These are phyloP conservation scores for Arthrocladium fulminans DNA, from an alignment of 2,329 filamentous ascomycete genomes.

Conservation along the genomic window DNA sequence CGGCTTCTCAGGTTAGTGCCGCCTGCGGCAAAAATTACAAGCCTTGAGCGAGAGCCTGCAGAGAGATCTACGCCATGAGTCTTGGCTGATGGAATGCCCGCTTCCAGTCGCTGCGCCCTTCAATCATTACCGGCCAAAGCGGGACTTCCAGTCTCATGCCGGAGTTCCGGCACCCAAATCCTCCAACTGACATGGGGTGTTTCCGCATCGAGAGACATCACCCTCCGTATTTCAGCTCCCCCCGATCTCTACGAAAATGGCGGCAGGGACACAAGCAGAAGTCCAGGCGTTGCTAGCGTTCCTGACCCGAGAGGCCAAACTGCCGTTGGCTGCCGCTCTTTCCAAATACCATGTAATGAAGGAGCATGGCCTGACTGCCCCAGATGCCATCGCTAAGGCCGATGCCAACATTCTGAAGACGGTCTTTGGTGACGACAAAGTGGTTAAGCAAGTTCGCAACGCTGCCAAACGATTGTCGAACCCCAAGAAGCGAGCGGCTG, in stretches of 20 bases:
- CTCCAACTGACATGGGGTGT: neutral
- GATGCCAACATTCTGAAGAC: slow-evolving; percentile 36
- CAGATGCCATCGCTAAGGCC: slow-evolving; percentile 42
- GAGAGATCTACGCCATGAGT: too few species aligned
- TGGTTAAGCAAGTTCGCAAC: slow-evolving; percentile 48
- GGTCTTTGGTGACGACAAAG: slow-evolving; percentile 44
- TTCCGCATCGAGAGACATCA: neutral
- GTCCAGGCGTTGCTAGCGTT: slow-evolving; percentile 47
- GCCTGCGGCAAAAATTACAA: too few species aligned
- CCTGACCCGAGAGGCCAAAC: slow-evolving; percentile 48
- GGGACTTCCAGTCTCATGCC: neutral
- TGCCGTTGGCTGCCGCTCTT: slow-evolving; percentile 48
- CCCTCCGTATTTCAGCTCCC: neutral
- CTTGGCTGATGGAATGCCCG: neutral
- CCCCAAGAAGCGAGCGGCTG: slow-evolving; percentile 44
- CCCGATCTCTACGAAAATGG: slow-evolving; percentile 3
- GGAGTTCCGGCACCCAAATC: neutral
- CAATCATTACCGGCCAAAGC: too few species aligned
- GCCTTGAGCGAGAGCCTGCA: too few species aligned
- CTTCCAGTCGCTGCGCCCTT: too few species aligned
- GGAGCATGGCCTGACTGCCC: slow-evolving; percentile 34
- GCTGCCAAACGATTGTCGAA: slow-evolving; percentile 44
- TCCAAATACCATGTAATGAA: slow-evolving; percentile 48
- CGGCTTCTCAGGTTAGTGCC: too few species aligned
- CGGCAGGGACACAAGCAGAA: slow-evolving; percentile 23